Evolutionary conservation across 2,329 filamentous ascomycete species (phyloP), one percentile per base, ranked within the genome.

Genomic region (Phaeoacremonium minimum): DNA sequence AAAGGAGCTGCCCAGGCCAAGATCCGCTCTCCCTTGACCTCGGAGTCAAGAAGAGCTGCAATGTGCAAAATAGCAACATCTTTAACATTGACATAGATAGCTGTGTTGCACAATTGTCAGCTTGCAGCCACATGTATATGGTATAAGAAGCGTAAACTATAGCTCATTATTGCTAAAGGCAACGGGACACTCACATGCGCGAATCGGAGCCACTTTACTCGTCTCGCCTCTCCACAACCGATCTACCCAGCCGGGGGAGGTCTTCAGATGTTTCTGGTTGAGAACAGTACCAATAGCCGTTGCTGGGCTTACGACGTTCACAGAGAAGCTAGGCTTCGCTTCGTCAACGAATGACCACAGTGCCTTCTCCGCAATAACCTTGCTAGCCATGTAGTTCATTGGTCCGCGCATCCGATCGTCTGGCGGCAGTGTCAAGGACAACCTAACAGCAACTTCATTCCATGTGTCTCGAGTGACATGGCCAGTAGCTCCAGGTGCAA

Each of bases 401-500:
- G 18, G 37, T 3, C 38, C 36, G 11, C 33, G 43, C 9, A 30
- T 28, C 4, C 26, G 18, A 4, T 30, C 40, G 28, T 44, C 37
- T 2, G 43, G 41, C 14, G 43, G 38, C 6, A 38, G 33, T 4
- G 19, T 38, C 38, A 40, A 47, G 6, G 46, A 46, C 19, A 33
- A 13, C 22, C 39, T 13, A 8, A 45, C 35, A 9, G 40, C 46
- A 17, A 33, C 40, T 6, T 52, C 47, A 18, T 52, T 47, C 41
- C 39, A 53, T 26, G 44, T 41, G 20, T 46, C 26, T 4, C 7
- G 7, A 6, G 32, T 36, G 16, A 30, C 32, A 18, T 53, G 50
- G 18, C 58, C 43, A 13, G 39, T 12, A 13, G 51, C 34, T 19
- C 47, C 40, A 3, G 47, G 46, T 4, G 49, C 37, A 2, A 45